Base-by-base conservation (phyloP, 768 basidiomycete genomes). In the Pisolithus microcarpus region DNA sequence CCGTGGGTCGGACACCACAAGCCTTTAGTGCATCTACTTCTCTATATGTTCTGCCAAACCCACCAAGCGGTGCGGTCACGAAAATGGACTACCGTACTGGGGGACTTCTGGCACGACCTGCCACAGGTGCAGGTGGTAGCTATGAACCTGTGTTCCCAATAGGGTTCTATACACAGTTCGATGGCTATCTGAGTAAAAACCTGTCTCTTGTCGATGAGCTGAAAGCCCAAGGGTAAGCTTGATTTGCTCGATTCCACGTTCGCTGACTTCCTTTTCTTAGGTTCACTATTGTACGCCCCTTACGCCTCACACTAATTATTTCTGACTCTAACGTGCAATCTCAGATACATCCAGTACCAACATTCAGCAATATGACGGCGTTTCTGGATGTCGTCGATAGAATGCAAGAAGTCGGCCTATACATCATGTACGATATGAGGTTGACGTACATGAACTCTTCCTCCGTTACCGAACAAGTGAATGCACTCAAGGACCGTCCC, bases 341-440 rank as follows among this genome's bases (percentile, higher is more conserved):
- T 26, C 46, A 76, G 82, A 75, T 90, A 16, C 89, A 91, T 58
- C 82, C 85, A 2, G 69, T 87, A 5, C 87, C 89, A 0, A 65
- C 77, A 0, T 88, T 84, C 52, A 73, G 74, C 53, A 80, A 85
- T 56, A 54, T 81, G 31, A 80, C 82, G 0, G 73, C 73, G 0
- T 66, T 88, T 0, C 74, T 79, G 34, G 52, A 72, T 45, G 79
- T 87, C 24, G 60, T 89, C 7, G 82, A 87, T 58, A 70, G 75
- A 39, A 87, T 89, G 83, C 80, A 88, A 63, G 75, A 83, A 53
- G 79, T 82, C 0, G 79, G 77, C 0, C n/a, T 66, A 9, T 91
- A 84, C 59, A 73, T 90, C 49, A 88, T 90, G 80, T 91, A 91
- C 56, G 86, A 90, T 62, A 89, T 91, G 87, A 76, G 87, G 45